Base-by-base conservation (phyloP, 371 early-diverging fungal species). In the Apophysomyces sp. region DNA sequence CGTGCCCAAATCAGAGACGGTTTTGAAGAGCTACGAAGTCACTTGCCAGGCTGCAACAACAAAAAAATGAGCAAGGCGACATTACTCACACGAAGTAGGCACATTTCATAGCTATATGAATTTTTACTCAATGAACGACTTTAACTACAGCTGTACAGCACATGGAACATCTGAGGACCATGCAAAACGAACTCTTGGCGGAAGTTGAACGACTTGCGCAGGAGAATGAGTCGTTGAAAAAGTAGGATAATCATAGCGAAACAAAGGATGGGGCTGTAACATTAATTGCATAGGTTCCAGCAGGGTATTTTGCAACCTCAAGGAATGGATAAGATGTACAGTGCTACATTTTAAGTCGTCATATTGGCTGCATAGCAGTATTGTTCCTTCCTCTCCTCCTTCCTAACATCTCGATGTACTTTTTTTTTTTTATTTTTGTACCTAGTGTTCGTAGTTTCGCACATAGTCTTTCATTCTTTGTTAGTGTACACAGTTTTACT, bases 61-160 rank as follows among this genome's bases (percentile, higher is more conserved):
- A 82, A 82, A 56, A 82, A 84, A 54, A 80, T 84, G 77, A 80
- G 80, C 57, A 84, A 84, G 62, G 85, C 85, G 31, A 76, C 80
- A 51, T 62, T 84, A 36, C 71, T 84, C 36, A 77, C 77, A 29
- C 68, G 81, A 74, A 81, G 82, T 82, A 76, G 52, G 81, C 57
- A 15, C 24, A 18, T 13, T 34, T 36, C 27, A 5, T 40, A 34
- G 34, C 37, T 37, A 30, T 3, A 21, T 54, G 27, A 34, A 28
- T 31, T 55, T 41, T 36, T 32, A 28, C 36, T 29, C 16, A n/a
- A n/a, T n/a, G n/a, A n/a, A n/a, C n/a, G n/a, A n/a, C 40, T 44
- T 57, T 51, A 26, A 36, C 34, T 21, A 1, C 64, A 79, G 80
- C 80, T 60, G 77, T 80, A 30, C 80, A 80, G 56, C 80, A 80